Percentiles rank a stretch among this genome's conserved stretches.
Conservation (phyloP, 257 asterid genomes). For the Schizonepeta tenuifolia region DNA sequence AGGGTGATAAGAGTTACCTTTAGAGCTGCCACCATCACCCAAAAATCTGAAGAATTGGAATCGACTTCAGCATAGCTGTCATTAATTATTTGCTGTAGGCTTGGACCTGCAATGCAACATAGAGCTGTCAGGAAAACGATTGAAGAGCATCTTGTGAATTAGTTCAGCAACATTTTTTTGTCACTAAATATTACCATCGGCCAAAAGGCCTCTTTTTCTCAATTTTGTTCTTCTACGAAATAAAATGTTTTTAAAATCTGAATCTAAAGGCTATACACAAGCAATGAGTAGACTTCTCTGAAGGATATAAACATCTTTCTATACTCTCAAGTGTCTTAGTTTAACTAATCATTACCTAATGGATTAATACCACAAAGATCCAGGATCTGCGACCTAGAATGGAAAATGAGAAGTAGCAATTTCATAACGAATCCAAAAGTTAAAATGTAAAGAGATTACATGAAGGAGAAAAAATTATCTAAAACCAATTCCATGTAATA, state of each 20-base stretch:
- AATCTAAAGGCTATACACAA: slow-evolving; percentile 1
- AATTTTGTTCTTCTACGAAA: not conserved
- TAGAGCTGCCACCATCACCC: slow-evolving; percentile 94
- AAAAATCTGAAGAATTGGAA: slow-evolving; percentile 82
- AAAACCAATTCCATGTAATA: too few relatives aligned
- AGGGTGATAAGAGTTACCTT: slow-evolving; percentile 51
- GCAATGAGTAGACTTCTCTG: too few relatives aligned
- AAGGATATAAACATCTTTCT: too few relatives aligned
- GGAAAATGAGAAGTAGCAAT: too few relatives aligned
- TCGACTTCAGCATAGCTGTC: slow-evolving; percentile 76
- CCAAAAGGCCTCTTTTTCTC: slow-evolving; percentile 5
- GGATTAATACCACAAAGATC: too few relatives aligned
- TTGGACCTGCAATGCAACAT: slow-evolving; percentile 60
- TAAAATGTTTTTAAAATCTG: not conserved
- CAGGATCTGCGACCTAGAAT: too few relatives aligned
- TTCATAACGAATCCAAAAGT: not conserved
- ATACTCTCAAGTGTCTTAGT: too few relatives aligned
- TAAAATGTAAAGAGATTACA: too few relatives aligned
- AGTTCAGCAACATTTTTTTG: not conserved
- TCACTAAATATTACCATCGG: not conserved
- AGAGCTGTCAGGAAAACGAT: slow-evolving; percentile 21
- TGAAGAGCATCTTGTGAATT: not conserved
- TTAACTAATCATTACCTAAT: too few relatives aligned
- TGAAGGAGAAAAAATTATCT: too few relatives aligned
- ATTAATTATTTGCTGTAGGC: slow-evolving; percentile 60